These are phyloP conservation scores for Daldinia eschscholtzii DNA, from an alignment of 2,329 filamentous ascomycete species.

Conservation along the genomic window DNA sequence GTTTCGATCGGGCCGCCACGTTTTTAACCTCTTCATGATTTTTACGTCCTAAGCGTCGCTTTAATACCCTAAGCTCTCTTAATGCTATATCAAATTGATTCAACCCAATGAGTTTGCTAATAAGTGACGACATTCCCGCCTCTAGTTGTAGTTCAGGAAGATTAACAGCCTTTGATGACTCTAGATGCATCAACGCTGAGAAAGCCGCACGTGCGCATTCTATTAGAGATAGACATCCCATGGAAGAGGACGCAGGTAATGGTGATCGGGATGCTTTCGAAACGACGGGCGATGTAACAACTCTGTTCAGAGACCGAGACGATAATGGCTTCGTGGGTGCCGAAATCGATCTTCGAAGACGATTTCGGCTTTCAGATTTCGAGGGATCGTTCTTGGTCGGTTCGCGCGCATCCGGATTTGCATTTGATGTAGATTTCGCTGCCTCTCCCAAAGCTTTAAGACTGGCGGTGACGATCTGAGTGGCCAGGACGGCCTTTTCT, in stretches of 20 bases:
- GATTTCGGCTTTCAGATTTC: slow-evolving; percentile 57
- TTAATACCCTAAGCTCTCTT: slow-evolving; percentile 76
- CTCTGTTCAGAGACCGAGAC: slow-evolving; percentile 71
- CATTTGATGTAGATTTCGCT: slow-evolving; percentile 62
- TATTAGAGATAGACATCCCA: slow-evolving; percentile 67
- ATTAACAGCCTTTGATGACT: slow-evolving; percentile 65
- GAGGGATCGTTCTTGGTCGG: slow-evolving; percentile 54
- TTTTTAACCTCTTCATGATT: slow-evolving; percentile 51
- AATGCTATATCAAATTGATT: slow-evolving; percentile 75
- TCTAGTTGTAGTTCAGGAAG: slow-evolving; percentile 77
- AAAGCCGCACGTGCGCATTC: slow-evolving; percentile 80
- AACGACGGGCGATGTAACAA: slow-evolving; percentile 65
- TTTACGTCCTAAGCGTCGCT: slow-evolving; percentile 68
- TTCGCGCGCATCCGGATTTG: slow-evolving; percentile 51
- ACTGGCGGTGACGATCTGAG: slow-evolving; percentile 77
- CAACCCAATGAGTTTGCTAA: slow-evolving; percentile 74
- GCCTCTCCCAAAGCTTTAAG: slow-evolving; percentile 78
- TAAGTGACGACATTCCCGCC: slow-evolving; percentile 77
- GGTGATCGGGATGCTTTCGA: slow-evolving; percentile 52
- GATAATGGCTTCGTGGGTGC: slow-evolving; percentile 72
- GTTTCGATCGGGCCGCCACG: slow-evolving; percentile 47
- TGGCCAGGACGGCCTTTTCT: slow-evolving; percentile 76
- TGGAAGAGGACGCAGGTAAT: slow-evolving; percentile 51
- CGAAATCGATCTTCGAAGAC: slow-evolving; percentile 67
- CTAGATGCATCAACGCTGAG: slow-evolving; percentile 69